Evolutionary conservation across 192 early-diverging fungal species (phyloP).

Genomic region (Rhizophagus clarus): DNA sequence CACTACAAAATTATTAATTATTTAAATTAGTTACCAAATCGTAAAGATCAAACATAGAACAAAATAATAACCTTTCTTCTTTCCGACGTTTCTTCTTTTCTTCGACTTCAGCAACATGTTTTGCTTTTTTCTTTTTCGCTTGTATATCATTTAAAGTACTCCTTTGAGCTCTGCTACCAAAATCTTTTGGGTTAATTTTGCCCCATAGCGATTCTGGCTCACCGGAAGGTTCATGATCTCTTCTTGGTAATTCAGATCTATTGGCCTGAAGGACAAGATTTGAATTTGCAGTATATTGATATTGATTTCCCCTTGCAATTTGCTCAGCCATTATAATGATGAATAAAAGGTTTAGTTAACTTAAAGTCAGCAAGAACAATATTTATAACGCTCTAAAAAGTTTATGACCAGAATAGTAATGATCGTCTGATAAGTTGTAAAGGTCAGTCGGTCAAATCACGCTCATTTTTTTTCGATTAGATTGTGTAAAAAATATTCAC

Average conservation of each 20-base stretch:
- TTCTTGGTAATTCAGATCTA: conserved; percentile 74
- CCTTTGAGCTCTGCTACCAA: conserved; percentile 79
- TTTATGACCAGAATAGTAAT: no score
- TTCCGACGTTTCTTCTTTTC: conserved; percentile 60
- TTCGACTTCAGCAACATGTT: conserved; percentile 46
- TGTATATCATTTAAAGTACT: conserved; percentile 67
- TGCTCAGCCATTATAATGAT: conserved; percentile 60
- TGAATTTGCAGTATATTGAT: conserved; percentile 89
- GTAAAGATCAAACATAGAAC: background rate
- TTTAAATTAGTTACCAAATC: background rate
- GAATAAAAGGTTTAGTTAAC: no score
- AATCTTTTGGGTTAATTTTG: conserved; percentile 77
- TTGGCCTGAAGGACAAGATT: conserved; percentile 95
- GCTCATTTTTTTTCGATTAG: no score
- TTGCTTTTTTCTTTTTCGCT: conserved; percentile 66
- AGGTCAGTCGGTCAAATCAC: no score
- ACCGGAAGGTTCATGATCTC: conserved; percentile 93
- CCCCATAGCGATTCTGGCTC: conserved; percentile 93
- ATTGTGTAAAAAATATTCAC: no score
- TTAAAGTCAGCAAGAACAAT: no score
- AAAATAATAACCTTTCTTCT: conserved; percentile 52
- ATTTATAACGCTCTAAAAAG: no score
- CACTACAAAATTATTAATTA: conserved; percentile 26
- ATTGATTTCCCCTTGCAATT: conserved; percentile 67
- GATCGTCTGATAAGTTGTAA: no score